phyloP scores from a whole-genome alignment of 371 early-diverging fungal species.

The Mortierella sp. region DNA sequence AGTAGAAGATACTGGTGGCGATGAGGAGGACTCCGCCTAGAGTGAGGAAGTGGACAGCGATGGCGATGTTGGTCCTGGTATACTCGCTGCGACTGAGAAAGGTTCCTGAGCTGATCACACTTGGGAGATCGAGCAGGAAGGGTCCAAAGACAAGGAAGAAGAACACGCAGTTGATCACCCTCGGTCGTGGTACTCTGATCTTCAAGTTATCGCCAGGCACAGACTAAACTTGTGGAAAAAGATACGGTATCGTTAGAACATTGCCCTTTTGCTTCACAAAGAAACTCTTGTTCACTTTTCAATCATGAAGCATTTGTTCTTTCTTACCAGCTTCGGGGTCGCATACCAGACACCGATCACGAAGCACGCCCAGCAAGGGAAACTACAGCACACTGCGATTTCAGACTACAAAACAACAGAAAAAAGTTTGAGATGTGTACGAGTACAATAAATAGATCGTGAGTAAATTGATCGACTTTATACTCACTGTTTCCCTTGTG shows the following conservation, averaged over 20 bases:
- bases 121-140: conserved; percentile 51
- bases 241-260: not conserved
- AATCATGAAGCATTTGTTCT: not conserved
- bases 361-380: conserved; percentile 57
- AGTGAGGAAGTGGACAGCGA: conserved; percentile 50
- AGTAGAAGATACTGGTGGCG: conserved; percentile 46
- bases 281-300: not conserved
- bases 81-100: conserved; percentile 46
- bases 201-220: conserved; percentile 42
- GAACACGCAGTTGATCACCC: conserved; percentile 45
- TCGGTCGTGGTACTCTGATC: conserved; percentile 41
- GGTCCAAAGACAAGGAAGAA: conserved; percentile 54
- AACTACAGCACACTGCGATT: conserved; percentile 54
- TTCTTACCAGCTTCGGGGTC: conserved; percentile 53
- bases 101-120: conserved; percentile 57
- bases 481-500: not conserved
- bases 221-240: conserved; percentile 23
- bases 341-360: conserved; percentile 58
- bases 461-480: not conserved
- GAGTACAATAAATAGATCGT: not conserved
- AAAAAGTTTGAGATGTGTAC: not conserved
- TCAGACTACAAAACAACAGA: too few relatives aligned
- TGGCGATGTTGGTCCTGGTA: conserved; percentile 50
- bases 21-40: conserved; percentile 41
- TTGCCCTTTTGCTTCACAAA: not conserved